Evolutionary conservation across 2,329 filamentous ascomycete species (phyloP), one percentile per base, ranked within the genome.

Genomic region (Aureobasidium sp.): DNA sequence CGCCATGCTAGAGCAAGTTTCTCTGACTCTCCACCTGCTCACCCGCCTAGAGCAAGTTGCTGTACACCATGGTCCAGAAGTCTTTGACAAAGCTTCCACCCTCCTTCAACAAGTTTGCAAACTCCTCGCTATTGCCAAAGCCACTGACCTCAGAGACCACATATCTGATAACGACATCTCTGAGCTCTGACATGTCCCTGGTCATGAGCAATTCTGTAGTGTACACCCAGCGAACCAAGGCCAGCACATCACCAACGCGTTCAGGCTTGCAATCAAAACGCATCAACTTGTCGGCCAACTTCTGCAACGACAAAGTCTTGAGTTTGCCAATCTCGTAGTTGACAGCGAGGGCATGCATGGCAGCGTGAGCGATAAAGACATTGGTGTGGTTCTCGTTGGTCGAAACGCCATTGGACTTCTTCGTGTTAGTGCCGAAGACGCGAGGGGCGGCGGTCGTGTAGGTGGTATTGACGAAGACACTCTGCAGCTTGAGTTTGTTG

Each of bases 311-410:
- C 17, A 60, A 17, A 9, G 24, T 31, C 35, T 60, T 49, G 15
- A 60, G 45, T 17, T 40, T 60, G 44, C 17, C 19, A 17, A 60
- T 45, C 1, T 60, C 44, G 45, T 40, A 60, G 31, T 35, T 33
- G 33, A 60, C 17, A 17, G 44, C 57, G 14, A 60, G 31, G 5
- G 33, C n/a, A 27, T 60, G 33, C 57, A 60, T 60, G 45, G 57
- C 45, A 5, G 57, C 57, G 12, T 60, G 57, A 6, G 57, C 57
- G 24, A 60, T 60, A 33, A 60, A 35, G 45, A 60, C 57, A 7
- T 40, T 60, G 45, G 57, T 50, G 57, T 60, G 44, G 35, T 60
- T 27, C 7, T 60, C 57, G 35, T 60, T 60, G 33, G 17, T 7
- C 3, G 24, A 27, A 5, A 60, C 1, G 14, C 29, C 29, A 8